phyloP scores from a whole-genome alignment of 768 basidiomycete species.

The Podaxis sp. region DNA sequence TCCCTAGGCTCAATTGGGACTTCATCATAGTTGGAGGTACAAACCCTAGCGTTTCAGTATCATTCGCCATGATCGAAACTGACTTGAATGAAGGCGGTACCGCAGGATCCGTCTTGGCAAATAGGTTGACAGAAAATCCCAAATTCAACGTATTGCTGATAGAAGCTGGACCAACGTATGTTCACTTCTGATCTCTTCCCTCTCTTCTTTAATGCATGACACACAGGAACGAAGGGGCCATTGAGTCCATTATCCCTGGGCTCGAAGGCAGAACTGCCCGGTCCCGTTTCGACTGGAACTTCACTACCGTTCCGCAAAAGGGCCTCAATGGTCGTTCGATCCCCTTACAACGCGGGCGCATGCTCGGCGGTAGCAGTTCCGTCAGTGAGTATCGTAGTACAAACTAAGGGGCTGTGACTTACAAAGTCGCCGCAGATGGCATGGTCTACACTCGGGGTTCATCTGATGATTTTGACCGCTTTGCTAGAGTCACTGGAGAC shows the following conservation, averaged over 20 bases:
- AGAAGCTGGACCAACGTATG: constrained; percentile 23
- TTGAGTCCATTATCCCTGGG: constrained; percentile 17
- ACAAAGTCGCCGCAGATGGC: neutral
- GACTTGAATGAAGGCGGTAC: constrained; percentile 19
- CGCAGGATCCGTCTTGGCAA: constrained; percentile 26
- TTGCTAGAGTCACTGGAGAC: constrained; percentile 25
- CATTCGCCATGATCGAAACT: neutral
- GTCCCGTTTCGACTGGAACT: constrained; percentile 26
- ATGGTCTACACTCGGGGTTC: constrained; percentile 23
- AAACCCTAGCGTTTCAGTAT: neutral
- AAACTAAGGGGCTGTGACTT: neutral
- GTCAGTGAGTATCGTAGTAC: constrained; percentile 22
- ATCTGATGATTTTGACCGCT: constrained; percentile 18
- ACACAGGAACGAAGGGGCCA: constrained; percentile 18
- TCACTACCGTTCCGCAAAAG: constrained; percentile 25
- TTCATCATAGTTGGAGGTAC: constrained; percentile 22
- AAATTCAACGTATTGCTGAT: constrained; percentile 23
- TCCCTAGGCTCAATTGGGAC: constrained; percentile 2
- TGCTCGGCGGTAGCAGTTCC: constrained; percentile 30
- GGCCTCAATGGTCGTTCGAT: constrained; percentile 23
- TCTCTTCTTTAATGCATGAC: too few species aligned
- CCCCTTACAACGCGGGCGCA: constrained; percentile 24
- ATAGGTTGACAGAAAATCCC: constrained; percentile 21
- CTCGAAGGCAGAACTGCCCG: neutral
- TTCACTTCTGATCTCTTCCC: neutral